Conservation (phyloP, 1,139 yeast genomes). For the Meyerozyma sp. region DNA sequence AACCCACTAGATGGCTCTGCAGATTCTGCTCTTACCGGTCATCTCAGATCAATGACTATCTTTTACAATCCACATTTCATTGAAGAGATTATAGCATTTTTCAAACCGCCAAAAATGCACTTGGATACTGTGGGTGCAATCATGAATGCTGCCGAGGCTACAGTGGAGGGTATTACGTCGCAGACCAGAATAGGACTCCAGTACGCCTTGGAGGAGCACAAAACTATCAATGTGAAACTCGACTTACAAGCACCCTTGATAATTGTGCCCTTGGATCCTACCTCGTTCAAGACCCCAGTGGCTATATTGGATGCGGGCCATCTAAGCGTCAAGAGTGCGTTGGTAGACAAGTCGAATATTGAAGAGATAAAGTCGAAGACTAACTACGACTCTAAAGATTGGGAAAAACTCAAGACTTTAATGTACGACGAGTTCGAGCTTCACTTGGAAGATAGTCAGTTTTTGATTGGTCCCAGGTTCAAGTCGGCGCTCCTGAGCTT, state of each 20-base stretch:
- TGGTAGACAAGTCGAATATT: slow-evolving; percentile 67
- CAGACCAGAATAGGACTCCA: slow-evolving; percentile 92
- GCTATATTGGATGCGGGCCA: slow-evolving; percentile 96
- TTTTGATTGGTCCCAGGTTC: slow-evolving; percentile 79
- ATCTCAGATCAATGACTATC: slow-evolving; percentile 81
- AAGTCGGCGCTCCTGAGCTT: slow-evolving; percentile 70
- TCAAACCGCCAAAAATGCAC: slow-evolving; percentile 83
- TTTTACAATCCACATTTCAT: slow-evolving; percentile 81
- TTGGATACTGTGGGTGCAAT: slow-evolving; percentile 87
- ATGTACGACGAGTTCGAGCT: slow-evolving; percentile 88
- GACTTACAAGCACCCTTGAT: slow-evolving; percentile 93
- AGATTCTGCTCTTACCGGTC: slow-evolving; percentile 69
- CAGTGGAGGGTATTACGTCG: slow-evolving; percentile 83
- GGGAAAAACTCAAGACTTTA: slow-evolving; percentile 62
- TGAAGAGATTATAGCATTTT: slow-evolving; percentile 68
- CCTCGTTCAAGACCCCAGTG: slow-evolving; percentile 79
- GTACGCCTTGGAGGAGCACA: slow-evolving; percentile 90
- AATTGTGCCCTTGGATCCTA: slow-evolving; percentile 81
- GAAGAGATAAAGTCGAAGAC: slow-evolving; percentile 68
- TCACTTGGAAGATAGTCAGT: slow-evolving; percentile 78
- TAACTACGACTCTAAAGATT: slow-evolving; percentile 67
- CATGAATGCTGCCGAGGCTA: slow-evolving; percentile 92
- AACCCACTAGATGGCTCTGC: slow-evolving; percentile 84
- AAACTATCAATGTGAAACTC: slow-evolving; percentile 75
- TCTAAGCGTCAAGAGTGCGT: slow-evolving; percentile 74